Percentiles rank a stretch among this genome's conserved stretches.
Evolutionary conservation across 164 flowering plant species (phyloP).

Genomic region (Paratinospora sagittata): DNA sequence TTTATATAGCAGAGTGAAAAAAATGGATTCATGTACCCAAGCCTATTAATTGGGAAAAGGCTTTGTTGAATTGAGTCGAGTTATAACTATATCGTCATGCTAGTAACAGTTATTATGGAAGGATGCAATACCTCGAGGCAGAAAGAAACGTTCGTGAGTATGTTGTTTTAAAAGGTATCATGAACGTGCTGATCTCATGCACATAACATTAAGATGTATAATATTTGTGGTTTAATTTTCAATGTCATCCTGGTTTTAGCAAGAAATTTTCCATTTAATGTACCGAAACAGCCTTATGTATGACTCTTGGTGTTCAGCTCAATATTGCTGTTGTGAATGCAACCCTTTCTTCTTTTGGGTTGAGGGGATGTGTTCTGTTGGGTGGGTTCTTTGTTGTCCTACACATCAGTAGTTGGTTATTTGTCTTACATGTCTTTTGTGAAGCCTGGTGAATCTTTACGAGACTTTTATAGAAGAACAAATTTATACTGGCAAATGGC

Average conservation of each 20-base stretch:
- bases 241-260: neutral
- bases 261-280: neutral
- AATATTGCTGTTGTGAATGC: too few species aligned
- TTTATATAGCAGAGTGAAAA: too few species aligned
- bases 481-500: slow-evolving; percentile 97
- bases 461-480: slow-evolving; percentile 85
- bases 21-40: too few species aligned
- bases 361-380: neutral
- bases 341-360: too few species aligned
- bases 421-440: slow-evolving; percentile 13
- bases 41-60: too few species aligned
- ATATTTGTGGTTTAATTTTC: neutral
- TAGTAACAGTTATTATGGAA: neutral
- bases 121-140: too few species aligned
- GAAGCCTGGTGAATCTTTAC: slow-evolving; percentile 94
- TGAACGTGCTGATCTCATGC: neutral
- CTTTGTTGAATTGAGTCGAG: too few species aligned
- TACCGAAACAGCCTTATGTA: too few species aligned
- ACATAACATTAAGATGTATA: neutral
- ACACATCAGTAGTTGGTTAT: slow-evolving; percentile 1
- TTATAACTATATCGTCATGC: neutral
- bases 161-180: neutral
- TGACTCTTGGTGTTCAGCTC: too few species aligned
- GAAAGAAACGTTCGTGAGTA: too few species aligned
- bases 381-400: neutral